These are phyloP conservation scores for Chytriomyces confervae DNA, from an alignment of 192 early-diverging fungal species.

Conservation along the genomic window DNA sequence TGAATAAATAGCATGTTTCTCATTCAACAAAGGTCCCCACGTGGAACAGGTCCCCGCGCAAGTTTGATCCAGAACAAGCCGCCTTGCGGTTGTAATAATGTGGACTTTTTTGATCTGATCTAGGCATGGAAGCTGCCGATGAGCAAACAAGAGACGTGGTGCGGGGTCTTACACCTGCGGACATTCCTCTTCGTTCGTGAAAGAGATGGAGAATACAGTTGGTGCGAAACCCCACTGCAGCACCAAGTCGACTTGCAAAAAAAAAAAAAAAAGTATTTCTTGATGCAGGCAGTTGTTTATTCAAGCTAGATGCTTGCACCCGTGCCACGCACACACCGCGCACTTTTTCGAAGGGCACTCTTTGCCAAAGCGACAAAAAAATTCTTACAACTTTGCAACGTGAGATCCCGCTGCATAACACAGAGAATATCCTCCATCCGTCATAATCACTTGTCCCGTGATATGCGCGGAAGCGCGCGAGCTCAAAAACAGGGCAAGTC, in stretches of 20 bases:
- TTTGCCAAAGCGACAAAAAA: not conserved
- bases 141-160: not conserved
- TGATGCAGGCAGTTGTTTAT: not conserved
- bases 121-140: conserved; percentile 28
- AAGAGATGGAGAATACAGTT: no score
- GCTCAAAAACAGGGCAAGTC: conserved; percentile 78
- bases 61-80: no score
- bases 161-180: not conserved
- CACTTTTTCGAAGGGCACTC: no score
- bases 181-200: no score
- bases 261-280: not conserved
- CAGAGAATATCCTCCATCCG: conserved; percentile 77
- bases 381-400: conserved; percentile 25
- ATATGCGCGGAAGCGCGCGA: conserved; percentile 78
- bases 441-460: conserved; percentile 79
- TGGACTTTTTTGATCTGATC: conserved; percentile 39
- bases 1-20: not conserved
- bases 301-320: not conserved
- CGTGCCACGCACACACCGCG: no score
- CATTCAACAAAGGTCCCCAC: no score
- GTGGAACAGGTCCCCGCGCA: no score
- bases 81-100: not conserved
- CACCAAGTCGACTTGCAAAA: not conserved
- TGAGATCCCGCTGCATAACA: conserved; percentile 25
- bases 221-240: no score